Percentiles rank a stretch among this genome's conserved stretches.
These are phyloP conservation scores for Zygotorulaspora sp. DNA, from an alignment of 805 yeast species.

Conservation along the genomic window DNA sequence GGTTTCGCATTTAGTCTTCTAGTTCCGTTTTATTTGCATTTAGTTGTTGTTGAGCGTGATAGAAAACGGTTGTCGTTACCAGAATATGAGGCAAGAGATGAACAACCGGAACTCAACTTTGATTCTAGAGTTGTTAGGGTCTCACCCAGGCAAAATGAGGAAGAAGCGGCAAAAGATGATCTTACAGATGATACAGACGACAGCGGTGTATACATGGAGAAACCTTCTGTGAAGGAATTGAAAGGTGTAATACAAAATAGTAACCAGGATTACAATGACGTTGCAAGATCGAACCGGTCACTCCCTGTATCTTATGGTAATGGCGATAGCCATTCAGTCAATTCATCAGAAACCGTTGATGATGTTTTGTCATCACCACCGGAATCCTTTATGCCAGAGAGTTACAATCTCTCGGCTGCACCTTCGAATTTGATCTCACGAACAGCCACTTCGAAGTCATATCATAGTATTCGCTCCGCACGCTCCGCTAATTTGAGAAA, in stretches of 20 bases:
- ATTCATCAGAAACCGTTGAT: background rate
- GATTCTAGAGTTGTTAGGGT: constrained; percentile 74
- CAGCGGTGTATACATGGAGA: constrained; percentile 13
- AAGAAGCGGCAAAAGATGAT: constrained; percentile 5
- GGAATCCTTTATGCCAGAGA: constrained; percentile 1
- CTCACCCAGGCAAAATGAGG: constrained; percentile 18
- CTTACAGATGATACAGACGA: constrained; percentile 5
- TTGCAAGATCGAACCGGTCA: background rate
- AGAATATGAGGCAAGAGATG: constrained; percentile 65
- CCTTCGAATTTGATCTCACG: constrained; percentile 2
- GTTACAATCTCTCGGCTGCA: background rate
- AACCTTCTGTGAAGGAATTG: constrained; percentile 7
- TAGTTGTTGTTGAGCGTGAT: constrained; percentile 69
- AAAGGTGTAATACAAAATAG: constrained; percentile 3
- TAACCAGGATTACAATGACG: background rate
- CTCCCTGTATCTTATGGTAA: background rate
- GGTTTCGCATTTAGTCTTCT: constrained; percentile 62
- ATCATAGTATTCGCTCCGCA: constrained; percentile 5
- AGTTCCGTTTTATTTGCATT: constrained; percentile 69
- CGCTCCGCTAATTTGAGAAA: constrained; percentile 6
- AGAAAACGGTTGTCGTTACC: constrained; percentile 59
- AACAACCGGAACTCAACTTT: constrained; percentile 70
- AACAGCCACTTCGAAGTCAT: constrained; percentile 3
- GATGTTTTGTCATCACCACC: background rate
- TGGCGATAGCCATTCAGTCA: background rate